Evolutionary conservation across 352 stramenopile species (phyloP), one percentile per base, ranked within the genome.

Genomic region (Globisporangium spiculum): DNA sequence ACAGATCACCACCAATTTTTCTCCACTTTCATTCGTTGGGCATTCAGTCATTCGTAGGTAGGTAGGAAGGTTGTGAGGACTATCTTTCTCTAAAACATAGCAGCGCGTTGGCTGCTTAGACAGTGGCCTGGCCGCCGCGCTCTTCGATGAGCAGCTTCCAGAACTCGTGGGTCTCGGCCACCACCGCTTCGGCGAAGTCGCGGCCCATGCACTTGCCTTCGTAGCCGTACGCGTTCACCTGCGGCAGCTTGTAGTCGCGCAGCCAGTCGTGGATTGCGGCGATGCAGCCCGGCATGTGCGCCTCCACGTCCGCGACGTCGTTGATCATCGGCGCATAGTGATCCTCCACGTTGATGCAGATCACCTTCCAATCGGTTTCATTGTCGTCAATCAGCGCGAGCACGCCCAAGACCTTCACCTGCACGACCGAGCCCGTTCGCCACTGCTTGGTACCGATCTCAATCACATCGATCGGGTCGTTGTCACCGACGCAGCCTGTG

Each of bases 331-430:
- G 83, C 26, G 97, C 97, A 71, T 99, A 94, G 68, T 98, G 94
- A 90, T 99, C 97, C 69, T 98, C 93, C 18, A 92, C 92, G 72
- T 97, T 94, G 81, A 99, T 98, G 72, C 89, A 96, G 71, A 99
- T 90, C 60, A 99, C 93, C 89, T 99, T 99, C 97, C 97, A 99
- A 81, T 99, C 98, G 69, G 99, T 97, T 86, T 99, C 98, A 71
- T 98, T 98, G 86, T 99, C 97, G 80, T 99, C 98, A 72, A 99
- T 99, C 83, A 99, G 98, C 66, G 96, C 97, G 50, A 99, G 81
- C 61, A 99, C 96, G 63, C 98, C 98, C n/a, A 99, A 80, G 57
- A 98, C 86, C 90, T 99, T 99, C 74, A 99, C 96, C 73, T 97
- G 87, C 69, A 97, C 96, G 66, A 99, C 90, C 32, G 88, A 90